Evolutionary conservation across 2,329 filamentous ascomycete genomes (phyloP).

Genomic region (Pseudocercospora musae): DNA sequence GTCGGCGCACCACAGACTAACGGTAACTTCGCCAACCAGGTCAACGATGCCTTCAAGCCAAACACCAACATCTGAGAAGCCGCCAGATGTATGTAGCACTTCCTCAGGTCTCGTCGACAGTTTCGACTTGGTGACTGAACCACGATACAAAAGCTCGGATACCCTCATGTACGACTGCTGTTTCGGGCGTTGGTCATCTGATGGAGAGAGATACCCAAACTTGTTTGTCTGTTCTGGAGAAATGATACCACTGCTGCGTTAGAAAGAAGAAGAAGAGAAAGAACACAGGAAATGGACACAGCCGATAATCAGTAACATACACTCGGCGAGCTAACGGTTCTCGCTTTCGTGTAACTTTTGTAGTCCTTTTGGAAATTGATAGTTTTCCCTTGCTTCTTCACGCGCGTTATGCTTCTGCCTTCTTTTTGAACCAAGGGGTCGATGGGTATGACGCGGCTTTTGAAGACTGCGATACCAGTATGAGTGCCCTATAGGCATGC

Average conservation of each 20-base stretch:
- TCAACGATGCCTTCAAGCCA: slow-evolving; percentile 30
- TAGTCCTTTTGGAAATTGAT: background rate
- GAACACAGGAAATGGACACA: background rate
- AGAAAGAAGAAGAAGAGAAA: slow-evolving; percentile 3
- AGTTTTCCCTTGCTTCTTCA: background rate
- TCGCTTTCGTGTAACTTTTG: slow-evolving; percentile 4
- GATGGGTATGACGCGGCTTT: no score
- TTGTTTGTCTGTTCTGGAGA: slow-evolving; percentile 20
- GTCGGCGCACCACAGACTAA: slow-evolving; percentile 16
- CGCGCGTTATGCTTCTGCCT: no score
- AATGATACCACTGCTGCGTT: slow-evolving; percentile 31
- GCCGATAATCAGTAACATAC: background rate
- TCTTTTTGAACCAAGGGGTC: no score
- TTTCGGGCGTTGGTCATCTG: slow-evolving; percentile 22
- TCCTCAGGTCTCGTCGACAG: slow-evolving; percentile 1
- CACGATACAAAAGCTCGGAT: slow-evolving; percentile 12
- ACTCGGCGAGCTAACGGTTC: slow-evolving; percentile 1
- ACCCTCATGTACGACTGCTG: slow-evolving; percentile 18
- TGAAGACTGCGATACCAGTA: no score
- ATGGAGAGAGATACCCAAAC: slow-evolving; percentile 24
- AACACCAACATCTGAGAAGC: slow-evolving; percentile 34
- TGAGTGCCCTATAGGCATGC: no score
- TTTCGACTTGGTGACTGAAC: slow-evolving; percentile 6
- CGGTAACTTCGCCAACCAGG: slow-evolving; percentile 42
- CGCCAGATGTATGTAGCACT: background rate